phyloP scores from a whole-genome alignment of 2,329 filamentous ascomycete genomes.

The Colletotrichum endophyticum region DNA sequence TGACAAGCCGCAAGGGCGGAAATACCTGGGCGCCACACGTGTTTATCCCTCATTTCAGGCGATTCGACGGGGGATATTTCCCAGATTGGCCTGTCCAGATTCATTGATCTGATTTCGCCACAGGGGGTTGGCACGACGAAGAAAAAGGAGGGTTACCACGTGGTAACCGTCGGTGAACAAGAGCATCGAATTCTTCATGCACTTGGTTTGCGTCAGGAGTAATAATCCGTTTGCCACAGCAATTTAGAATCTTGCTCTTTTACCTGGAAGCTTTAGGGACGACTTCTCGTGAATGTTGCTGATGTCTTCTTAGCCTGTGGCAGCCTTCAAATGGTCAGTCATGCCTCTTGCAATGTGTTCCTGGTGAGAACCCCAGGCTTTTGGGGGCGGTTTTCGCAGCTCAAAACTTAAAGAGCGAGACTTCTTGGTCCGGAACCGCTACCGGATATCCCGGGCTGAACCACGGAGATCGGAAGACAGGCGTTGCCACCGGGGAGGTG shows the following conservation, averaged over 20 bases:
- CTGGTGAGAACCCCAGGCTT: neutral
- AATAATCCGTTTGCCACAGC: neutral
- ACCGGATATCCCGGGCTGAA: neutral
- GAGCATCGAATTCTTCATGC: neutral
- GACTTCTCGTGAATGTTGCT: neutral
- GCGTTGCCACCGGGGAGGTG: neutral
- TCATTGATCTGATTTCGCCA: neutral
- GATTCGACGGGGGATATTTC: neutral
- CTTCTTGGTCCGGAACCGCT: neutral
- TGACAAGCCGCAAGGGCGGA: neutral
- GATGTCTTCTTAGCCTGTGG: neutral
- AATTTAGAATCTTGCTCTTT: neutral
- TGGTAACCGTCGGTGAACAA: neutral
- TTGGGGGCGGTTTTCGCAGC: neutral
- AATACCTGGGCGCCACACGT: neutral
- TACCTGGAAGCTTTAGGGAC: neutral
- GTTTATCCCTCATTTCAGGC: neutral
- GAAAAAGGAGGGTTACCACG: neutral
- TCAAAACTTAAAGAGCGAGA: neutral
- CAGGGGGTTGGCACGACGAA: neutral
- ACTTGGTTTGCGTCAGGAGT: neutral
- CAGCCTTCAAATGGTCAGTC: neutral
- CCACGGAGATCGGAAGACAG: neutral
- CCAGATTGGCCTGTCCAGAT: neutral
- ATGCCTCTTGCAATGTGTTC: neutral